These are phyloP conservation scores for Oryza glumipatula DNA, from an alignment of 176 grass and related monocot species.

Conservation along the genomic window DNA sequence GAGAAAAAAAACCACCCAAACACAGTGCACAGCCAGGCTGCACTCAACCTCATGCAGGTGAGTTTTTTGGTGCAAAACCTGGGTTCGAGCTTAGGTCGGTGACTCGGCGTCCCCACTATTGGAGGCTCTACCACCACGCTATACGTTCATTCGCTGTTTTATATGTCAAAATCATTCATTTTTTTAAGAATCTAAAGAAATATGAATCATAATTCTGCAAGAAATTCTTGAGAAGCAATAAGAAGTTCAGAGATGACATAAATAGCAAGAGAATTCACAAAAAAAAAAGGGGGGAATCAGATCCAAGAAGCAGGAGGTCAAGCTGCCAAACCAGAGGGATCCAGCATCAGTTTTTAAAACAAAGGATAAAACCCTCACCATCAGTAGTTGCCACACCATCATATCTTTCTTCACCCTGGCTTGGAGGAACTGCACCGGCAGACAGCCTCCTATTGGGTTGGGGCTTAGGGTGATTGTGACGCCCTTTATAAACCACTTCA, in stretches of 20 bases:
- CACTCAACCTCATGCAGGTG: too few species aligned
- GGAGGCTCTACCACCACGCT: too few species aligned
- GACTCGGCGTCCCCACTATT: too few species aligned
- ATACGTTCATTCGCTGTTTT: neutral
- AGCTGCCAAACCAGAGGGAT: slow-evolving; percentile 15
- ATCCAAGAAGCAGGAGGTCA: slow-evolving; percentile 11
- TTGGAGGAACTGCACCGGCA: slow-evolving; percentile 57
- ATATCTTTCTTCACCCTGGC: slow-evolving; percentile 72
- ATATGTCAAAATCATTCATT: neutral
- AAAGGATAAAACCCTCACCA: slow-evolving; percentile 51
- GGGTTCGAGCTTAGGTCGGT: too few species aligned
- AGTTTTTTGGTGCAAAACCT: too few species aligned
- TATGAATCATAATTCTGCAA: neutral
- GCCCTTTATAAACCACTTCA: slow-evolving; percentile 91
- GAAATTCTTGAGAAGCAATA: slow-evolving; percentile 6
- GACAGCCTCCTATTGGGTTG: slow-evolving; percentile 75
- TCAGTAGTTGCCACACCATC: slow-evolving; percentile 56
- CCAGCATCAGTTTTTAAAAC: slow-evolving; percentile 12
- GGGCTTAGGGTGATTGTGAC: slow-evolving; percentile 90
- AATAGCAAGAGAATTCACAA: neutral
- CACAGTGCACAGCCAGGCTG: too few species aligned
- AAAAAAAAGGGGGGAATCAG: neutral
- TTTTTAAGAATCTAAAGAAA: neutral
- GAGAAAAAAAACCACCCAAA: too few species aligned
- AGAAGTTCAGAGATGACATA: neutral